Evolutionary conservation across 345 rosid genomes (phyloP), one percentile per base, ranked within the genome.

Genomic region (Excoecaria agallocha): DNA sequence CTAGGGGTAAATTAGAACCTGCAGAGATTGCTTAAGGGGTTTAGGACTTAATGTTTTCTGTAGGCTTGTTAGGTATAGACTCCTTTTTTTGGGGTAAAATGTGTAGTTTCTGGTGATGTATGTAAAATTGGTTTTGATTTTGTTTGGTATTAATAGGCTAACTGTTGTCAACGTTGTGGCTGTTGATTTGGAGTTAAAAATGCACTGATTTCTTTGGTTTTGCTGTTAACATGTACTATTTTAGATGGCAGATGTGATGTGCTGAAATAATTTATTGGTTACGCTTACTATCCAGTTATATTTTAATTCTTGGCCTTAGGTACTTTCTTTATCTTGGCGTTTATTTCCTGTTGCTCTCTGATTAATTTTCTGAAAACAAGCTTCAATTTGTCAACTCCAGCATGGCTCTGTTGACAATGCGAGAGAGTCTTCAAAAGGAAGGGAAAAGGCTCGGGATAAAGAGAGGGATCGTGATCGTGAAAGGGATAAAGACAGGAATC

Each of bases 391-490:
- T 49, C 10, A 12, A 75, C 19, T 81, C 20, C 84, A 88, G 96
- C 89, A 86, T 58, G 90, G 85, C 35, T 77, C 88, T 71, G 90
- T 87, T 72, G 93, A 85, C 30, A 6, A 75, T 57, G 96, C 86
- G 73, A 91, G 88, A 74, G 99, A 87, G 37, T 85, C 88, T 60
- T 86, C 89, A 25, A 80, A 50, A 62, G 77, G 81, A 24, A 73
- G 85, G 63, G 83, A 79, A 22, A 79, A 76, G 64, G 85, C 76
- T 22, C 65, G 80, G 73, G 85, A 80, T 16, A 79, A 76, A 54
- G 83, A 80, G 20, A 75, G 79, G 38, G 82, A 78, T 59, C 43
- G 68, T n/a, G 82, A 78, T 52, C 72, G 63, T 39, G 89, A 83
- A 17, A 82, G 83, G 61, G 86, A 78, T 2, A 77, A 80, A 66